Evolutionary conservation across 768 basidiomycete species (phyloP).

Genomic region (Boletellus sp.): DNA sequence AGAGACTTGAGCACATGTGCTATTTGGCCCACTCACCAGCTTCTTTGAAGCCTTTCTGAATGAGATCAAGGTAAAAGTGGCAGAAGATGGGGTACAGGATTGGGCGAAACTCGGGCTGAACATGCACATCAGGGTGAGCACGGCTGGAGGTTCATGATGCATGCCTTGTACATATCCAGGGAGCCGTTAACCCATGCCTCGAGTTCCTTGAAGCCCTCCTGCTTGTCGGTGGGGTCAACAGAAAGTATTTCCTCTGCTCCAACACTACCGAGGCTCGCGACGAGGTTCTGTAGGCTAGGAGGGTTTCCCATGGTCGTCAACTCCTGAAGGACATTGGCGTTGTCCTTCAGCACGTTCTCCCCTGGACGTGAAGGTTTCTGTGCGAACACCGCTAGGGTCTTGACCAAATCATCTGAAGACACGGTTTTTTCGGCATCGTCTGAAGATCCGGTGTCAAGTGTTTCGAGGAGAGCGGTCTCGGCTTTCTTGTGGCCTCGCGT

Average conservation of each 20-base stretch:
- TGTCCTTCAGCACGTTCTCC: slow-evolving; percentile 70
- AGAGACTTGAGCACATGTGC: neutral
- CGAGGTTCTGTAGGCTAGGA: slow-evolving; percentile 68
- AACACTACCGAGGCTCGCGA: slow-evolving; percentile 72
- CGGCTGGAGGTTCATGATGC: slow-evolving; percentile 18
- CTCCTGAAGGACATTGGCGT: slow-evolving; percentile 61
- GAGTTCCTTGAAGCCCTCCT: slow-evolving; percentile 80
- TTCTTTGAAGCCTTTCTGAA: slow-evolving; percentile 85
- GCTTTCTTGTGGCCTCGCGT: slow-evolving; percentile 43
- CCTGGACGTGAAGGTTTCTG: slow-evolving; percentile 63
- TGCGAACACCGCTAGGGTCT: slow-evolving; percentile 61
- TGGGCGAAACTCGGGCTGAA: slow-evolving; percentile 87
- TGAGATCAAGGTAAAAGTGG: slow-evolving; percentile 93
- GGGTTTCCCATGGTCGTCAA: slow-evolving; percentile 67
- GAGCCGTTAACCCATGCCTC: slow-evolving; percentile 90
- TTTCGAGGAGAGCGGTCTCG: slow-evolving; percentile 42
- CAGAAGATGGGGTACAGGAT: slow-evolving; percentile 95
- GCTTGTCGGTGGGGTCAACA: slow-evolving; percentile 79
- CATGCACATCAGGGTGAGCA: slow-evolving; percentile 13
- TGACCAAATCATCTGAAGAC: slow-evolving; percentile 51
- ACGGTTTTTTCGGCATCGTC: slow-evolving; percentile 38
- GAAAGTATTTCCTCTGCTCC: slow-evolving; percentile 81
- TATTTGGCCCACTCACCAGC: slow-evolving; percentile 56
- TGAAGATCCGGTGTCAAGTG: slow-evolving; percentile 30
- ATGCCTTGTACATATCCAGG: slow-evolving; percentile 84